Evolutionary conservation across 495 filamentous ascomycete species (phyloP).

Genomic region (Hyaloscypha hepaticicola): DNA sequence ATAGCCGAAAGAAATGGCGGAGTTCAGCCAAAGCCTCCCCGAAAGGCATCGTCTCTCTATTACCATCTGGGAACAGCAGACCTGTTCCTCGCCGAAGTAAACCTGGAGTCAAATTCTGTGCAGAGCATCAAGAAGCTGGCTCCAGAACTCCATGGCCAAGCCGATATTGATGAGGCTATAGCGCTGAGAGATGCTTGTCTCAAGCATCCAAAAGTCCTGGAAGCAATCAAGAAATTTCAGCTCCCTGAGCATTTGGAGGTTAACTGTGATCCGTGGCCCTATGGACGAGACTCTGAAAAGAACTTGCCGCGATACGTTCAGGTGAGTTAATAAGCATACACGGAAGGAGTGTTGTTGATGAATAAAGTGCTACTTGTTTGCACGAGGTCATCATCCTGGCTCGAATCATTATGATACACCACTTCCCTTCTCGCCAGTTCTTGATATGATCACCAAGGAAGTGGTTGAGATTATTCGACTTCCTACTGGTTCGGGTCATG

Average conservation of each 20-base stretch:
- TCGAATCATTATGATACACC: conserved; percentile 28
- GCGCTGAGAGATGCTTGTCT: conserved; percentile 23
- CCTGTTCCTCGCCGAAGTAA: conserved; percentile 20
- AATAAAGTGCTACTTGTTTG: conserved; percentile 27
- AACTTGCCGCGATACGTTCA: conserved; percentile 23
- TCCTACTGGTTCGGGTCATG: conserved; percentile 20
- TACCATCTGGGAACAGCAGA: conserved; percentile 26
- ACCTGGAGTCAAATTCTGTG: conserved; percentile 10
- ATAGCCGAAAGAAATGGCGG: conserved; percentile 16
- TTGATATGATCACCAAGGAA: conserved; percentile 21
- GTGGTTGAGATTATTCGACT: conserved; percentile 24
- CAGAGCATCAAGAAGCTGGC: conserved; percentile 21
- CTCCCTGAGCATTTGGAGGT: conserved; percentile 23
- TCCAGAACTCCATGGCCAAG: conserved; percentile 20
- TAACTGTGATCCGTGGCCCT: conserved; percentile 28
- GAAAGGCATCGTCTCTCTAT: conserved; percentile 22
- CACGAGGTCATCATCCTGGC: conserved; percentile 17
- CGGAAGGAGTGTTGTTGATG: not conserved
- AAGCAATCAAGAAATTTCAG: conserved; percentile 22
- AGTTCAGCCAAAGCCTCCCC: not conserved
- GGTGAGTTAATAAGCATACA: conserved; percentile 3
- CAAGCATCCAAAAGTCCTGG: conserved; percentile 16
- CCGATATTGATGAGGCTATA: conserved; percentile 26
- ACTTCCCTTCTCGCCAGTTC: conserved; percentile 24
- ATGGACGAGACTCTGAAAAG: conserved; percentile 25